Percentiles rank a stretch among this genome's conserved stretches.
Evolutionary conservation across 164 flowering plant genomes (phyloP).

Genomic region (Piper betle): DNA sequence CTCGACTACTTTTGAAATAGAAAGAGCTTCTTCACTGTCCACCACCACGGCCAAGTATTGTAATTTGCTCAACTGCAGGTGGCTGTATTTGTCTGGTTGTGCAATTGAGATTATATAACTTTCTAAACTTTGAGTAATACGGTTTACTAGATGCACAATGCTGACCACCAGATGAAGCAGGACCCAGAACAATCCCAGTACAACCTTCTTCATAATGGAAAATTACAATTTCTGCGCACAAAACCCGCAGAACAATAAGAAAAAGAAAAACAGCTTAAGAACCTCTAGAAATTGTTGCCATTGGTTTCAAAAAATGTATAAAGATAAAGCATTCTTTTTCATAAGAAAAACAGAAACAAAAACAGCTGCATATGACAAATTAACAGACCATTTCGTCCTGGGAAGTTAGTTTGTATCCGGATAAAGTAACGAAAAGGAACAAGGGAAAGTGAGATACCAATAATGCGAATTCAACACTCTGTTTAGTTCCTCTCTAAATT

Average conservation of each 20-base stretch:
- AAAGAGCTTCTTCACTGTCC: conserved; percentile 73
- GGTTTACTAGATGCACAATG: conserved; percentile 22
- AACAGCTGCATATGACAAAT: not conserved
- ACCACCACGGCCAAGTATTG: conserved; percentile 64
- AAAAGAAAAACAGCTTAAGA: not conserved
- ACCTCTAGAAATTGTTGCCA: too few relatives aligned
- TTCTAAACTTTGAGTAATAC: conserved; percentile 21
- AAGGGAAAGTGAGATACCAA: not conserved
- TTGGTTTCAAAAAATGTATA: not conserved
- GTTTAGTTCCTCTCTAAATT: not conserved
- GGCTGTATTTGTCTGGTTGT: conserved; percentile 22
- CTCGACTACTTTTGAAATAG: conserved; percentile 35
- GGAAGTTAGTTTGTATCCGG: too few relatives aligned
- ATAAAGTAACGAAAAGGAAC: not conserved
- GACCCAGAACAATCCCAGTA: conserved; percentile 37
- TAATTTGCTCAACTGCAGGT: conserved; percentile 36
- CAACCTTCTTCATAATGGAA: conserved; percentile 13
- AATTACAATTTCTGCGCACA: conserved; percentile 5
- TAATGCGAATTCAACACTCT: not conserved
- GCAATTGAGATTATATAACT: conserved; percentile 47
- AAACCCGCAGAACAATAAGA: not conserved
- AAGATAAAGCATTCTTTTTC: too few relatives aligned
- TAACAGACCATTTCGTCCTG: not conserved
- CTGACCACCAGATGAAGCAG: conserved; percentile 38
- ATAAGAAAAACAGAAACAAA: not conserved